A percentile compares a stretch with the other conserved stretches of the same genome.
Evolutionary conservation across 139 green algal genomes (phyloP).

Genomic region (Haematococcus lacustris): DNA sequence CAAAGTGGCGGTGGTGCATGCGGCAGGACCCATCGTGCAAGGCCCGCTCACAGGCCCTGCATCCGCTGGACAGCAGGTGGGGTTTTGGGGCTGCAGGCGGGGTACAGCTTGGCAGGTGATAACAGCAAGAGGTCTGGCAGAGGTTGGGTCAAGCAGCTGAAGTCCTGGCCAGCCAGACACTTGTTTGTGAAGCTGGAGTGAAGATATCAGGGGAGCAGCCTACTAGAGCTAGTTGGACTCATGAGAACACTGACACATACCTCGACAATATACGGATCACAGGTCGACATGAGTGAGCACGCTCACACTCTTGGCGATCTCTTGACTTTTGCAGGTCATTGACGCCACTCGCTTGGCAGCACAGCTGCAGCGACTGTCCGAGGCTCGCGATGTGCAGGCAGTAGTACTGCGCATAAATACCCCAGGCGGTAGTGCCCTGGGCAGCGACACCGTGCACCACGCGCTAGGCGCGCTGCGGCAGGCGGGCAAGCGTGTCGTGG

Average conservation of each 20-base stretch:
- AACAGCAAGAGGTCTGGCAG: neutral
- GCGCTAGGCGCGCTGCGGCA: conserved; percentile 50
- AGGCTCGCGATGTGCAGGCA: conserved; percentile 32
- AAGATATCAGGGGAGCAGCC: too few species aligned
- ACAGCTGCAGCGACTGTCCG: conserved; percentile 12
- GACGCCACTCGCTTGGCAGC: conserved; percentile 20
- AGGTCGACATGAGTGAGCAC: neutral
- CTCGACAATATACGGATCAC: neutral
- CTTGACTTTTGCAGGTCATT: conserved; percentile 11
- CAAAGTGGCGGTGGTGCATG: conserved; percentile 6
- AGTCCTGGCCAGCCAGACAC: neutral
- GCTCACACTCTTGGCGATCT: neutral
- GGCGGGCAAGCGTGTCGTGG: conserved; percentile 60
- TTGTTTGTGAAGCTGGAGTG: too few species aligned
- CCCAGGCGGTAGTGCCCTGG: conserved; percentile 80
- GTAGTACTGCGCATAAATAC: conserved; percentile 84
- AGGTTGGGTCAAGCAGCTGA: neutral
- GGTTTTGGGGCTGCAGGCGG: neutral
- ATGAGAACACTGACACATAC: neutral
- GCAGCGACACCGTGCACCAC: conserved; percentile 84
- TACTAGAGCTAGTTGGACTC: neutral
- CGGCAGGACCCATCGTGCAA: neutral
- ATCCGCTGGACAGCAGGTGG: neutral
- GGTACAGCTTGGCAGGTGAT: neutral
- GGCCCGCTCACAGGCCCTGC: neutral